phyloP scores from a whole-genome alignment of 148 eudicot species.

The Arbutus unedo region DNA sequence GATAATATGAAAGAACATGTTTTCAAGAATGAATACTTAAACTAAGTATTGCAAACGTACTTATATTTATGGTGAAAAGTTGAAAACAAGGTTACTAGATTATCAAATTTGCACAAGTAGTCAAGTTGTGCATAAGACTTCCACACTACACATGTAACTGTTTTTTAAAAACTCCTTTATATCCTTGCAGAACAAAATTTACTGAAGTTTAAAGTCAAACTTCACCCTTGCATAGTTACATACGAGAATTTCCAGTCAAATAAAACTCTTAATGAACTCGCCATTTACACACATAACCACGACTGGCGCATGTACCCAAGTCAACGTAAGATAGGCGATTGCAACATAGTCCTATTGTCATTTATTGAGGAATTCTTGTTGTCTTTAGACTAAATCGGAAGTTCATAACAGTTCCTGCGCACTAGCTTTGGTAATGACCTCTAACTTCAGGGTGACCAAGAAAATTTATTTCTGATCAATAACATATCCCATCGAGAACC shows the following conservation, averaged over 20 bases:
- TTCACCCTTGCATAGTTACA: neutral
- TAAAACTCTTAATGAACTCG: too few species aligned
- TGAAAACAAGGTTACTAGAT: too few species aligned
- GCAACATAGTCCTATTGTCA: neutral
- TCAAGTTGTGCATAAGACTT: too few species aligned
- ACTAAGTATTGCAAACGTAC: neutral
- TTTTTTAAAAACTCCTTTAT: too few species aligned
- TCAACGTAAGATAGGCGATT: neutral
- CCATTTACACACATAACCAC: too few species aligned
- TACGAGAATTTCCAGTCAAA: neutral
- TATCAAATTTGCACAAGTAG: too few species aligned
- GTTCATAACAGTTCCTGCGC: neutral
- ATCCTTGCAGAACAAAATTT: too few species aligned
- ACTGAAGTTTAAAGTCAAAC: too few species aligned
- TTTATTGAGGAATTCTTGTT: neutral
- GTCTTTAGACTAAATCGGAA: neutral
- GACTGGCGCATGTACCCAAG: too few species aligned
- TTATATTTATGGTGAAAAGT: neutral
- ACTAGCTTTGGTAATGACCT: neutral
- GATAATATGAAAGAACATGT: neutral
- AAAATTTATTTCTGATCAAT: neutral
- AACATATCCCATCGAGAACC: too few species aligned
- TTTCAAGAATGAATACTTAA: neutral
- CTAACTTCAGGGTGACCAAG: neutral
- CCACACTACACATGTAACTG: too few species aligned